phyloP scores from a whole-genome alignment of 75 land plant species.

The Selaginella tamariscina region DNA sequence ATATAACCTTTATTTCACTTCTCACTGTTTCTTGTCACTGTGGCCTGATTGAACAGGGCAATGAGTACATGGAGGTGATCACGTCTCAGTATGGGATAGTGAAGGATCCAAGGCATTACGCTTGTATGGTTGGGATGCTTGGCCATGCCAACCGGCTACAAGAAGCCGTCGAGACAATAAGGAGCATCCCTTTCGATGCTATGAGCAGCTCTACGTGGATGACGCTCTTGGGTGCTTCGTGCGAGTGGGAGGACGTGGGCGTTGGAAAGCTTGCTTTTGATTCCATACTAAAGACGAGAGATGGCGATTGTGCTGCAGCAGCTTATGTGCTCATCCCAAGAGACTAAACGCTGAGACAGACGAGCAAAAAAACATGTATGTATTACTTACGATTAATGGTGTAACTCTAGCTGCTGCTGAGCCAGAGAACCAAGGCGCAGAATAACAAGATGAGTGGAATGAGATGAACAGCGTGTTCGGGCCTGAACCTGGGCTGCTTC shows the following conservation, averaged over 20 bases:
- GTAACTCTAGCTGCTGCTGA: too few relatives aligned
- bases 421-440: not conserved
- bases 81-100: not conserved
- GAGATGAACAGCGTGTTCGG: not conserved
- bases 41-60: not conserved
- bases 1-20: not conserved
- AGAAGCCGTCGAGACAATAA: not conserved
- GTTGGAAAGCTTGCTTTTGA: not conserved
- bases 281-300: not conserved
- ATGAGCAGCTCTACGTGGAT: not conserved
- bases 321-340: not conserved
- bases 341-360: not conserved
- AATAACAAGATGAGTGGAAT: not conserved
- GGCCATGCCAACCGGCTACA: not conserved
- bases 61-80: not conserved
- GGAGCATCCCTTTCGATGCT: not conserved
- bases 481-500: not conserved
- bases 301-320: not conserved
- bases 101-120: not conserved
- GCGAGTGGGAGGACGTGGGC: not conserved
- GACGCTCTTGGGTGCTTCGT: not conserved
- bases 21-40: not conserved
- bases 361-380: not conserved
- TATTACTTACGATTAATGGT: not conserved
- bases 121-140: not conserved